phyloP scores from a whole-genome alignment of 345 rosid genomes.

The Aegle marmelos region DNA sequence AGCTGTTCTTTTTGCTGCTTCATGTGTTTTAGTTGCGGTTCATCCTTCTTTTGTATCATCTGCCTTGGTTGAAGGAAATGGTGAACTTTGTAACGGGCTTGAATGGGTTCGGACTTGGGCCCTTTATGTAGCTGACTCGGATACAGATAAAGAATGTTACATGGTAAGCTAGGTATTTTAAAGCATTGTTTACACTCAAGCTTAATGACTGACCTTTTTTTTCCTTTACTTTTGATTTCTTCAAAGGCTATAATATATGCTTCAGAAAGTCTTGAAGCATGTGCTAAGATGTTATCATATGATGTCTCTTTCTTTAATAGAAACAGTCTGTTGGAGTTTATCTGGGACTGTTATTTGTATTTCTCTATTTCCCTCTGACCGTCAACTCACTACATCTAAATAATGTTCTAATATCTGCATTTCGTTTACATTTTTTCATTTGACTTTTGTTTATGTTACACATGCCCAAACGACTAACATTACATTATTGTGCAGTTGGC shows the following conservation, averaged over 20 bases:
- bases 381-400: neutral
- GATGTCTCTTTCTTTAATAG: neutral
- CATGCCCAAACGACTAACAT: neutral
- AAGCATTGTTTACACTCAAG: neutral
- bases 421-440: neutral
- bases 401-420: neutral
- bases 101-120: slow-evolving; percentile 95
- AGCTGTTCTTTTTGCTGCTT: slow-evolving; percentile 86
- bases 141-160: slow-evolving; percentile 82
- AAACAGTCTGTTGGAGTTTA: neutral
- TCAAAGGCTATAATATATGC: neutral
- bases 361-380: neutral
- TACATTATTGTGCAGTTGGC: slow-evolving; percentile 56
- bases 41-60: slow-evolving; percentile 84
- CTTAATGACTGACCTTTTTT: neutral
- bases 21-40: slow-evolving; percentile 71
- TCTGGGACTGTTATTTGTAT: neutral
- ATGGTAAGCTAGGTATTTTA: slow-evolving; percentile 43
- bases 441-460: neutral
- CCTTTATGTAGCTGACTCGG: slow-evolving; percentile 70
- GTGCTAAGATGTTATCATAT: neutral
- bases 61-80: slow-evolving; percentile 67
- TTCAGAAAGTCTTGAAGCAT: neutral
- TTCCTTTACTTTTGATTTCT: neutral
- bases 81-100: slow-evolving; percentile 68